These are phyloP conservation scores for Claviceps arundinis DNA, from an alignment of 2,329 filamentous ascomycete genomes.

Conservation along the genomic window DNA sequence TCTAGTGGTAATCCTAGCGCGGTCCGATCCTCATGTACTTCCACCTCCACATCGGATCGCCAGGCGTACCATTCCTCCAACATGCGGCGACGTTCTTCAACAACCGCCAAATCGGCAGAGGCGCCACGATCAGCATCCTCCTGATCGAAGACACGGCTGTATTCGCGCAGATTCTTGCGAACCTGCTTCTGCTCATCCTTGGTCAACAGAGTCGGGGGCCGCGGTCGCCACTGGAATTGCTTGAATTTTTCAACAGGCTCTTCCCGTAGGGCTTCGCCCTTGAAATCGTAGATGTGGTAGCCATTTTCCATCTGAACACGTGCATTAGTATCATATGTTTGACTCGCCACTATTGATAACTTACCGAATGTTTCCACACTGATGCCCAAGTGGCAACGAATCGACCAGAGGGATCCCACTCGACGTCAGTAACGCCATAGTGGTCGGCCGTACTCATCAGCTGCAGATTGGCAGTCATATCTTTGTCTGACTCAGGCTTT, in stretches of 20 bases:
- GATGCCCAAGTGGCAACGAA: constrained; percentile 90
- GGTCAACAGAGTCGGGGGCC: constrained; percentile 76
- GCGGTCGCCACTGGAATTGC: constrained; percentile 89
- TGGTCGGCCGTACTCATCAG: constrained; percentile 89
- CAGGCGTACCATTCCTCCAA: constrained; percentile 85
- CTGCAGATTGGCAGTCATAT: constrained; percentile 86
- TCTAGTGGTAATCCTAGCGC: constrained; percentile 53
- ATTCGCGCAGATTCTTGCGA: constrained; percentile 96
- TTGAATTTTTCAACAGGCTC: constrained; percentile 95
- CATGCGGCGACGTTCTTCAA: constrained; percentile 70
- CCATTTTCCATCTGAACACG: constrained; percentile 83
- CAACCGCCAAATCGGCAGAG: constrained; percentile 84
- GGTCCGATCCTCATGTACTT: constrained; percentile 59
- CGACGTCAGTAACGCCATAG: constrained; percentile 93
- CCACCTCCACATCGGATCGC: constrained; percentile 59
- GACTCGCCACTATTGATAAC: constrained; percentile 19
- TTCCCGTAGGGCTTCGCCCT: constrained; percentile 76
- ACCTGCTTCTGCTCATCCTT: constrained; percentile 97
- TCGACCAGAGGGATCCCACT: constrained; percentile 94
- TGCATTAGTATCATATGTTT: constrained; percentile 1
- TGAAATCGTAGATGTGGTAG: constrained; percentile 97
- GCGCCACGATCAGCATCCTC: constrained; percentile 88
- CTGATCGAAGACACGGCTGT: constrained; percentile 88
- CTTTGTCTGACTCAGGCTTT: constrained; percentile 85
- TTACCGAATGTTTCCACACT: constrained; percentile 89